These are phyloP conservation scores for Coemansia sp. DNA, from an alignment of 192 early-diverging fungal species.

Conservation along the genomic window DNA sequence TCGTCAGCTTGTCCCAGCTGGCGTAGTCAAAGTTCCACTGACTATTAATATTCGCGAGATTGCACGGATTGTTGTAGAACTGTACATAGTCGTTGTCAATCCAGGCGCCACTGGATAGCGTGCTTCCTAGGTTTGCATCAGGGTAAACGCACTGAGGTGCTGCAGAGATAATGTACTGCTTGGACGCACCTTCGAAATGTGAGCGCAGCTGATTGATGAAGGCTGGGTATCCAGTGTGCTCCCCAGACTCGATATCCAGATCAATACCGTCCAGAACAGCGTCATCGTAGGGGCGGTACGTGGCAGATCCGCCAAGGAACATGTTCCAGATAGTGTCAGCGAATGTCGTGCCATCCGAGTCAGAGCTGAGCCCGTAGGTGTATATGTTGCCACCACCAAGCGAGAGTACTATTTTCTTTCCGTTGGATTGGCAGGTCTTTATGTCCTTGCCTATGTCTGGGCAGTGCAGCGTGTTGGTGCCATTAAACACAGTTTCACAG, in stretches of 20 bases:
- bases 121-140: constrained; percentile 62
- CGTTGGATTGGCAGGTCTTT: constrained; percentile 67
- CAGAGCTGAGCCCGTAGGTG: constrained; percentile 59
- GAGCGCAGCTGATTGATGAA: constrained; percentile 61
- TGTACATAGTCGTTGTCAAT: constrained; percentile 71
- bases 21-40: constrained; percentile 70
- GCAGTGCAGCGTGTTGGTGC: constrained; percentile 66
- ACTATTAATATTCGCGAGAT: constrained; percentile 50
- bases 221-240: constrained; percentile 56
- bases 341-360: constrained; percentile 58
- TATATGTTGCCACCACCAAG: constrained; percentile 71
- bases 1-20: constrained; percentile 66
- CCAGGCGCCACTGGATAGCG: constrained; percentile 56
- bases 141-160: constrained; percentile 77
- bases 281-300: constrained; percentile 67
- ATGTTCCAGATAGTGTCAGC: constrained; percentile 75
- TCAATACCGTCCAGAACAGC: constrained; percentile 74
- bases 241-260: constrained; percentile 70
- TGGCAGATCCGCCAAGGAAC: constrained; percentile 65
- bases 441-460: constrained; percentile 68
- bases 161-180: constrained; percentile 63
- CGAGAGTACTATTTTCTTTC: constrained; percentile 74
- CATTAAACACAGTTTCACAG: constrained; percentile 58
- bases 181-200: constrained; percentile 45
- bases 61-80: constrained; percentile 83